Conservation (phyloP, 768 basidiomycete species). For the Russula vinacea region DNA sequence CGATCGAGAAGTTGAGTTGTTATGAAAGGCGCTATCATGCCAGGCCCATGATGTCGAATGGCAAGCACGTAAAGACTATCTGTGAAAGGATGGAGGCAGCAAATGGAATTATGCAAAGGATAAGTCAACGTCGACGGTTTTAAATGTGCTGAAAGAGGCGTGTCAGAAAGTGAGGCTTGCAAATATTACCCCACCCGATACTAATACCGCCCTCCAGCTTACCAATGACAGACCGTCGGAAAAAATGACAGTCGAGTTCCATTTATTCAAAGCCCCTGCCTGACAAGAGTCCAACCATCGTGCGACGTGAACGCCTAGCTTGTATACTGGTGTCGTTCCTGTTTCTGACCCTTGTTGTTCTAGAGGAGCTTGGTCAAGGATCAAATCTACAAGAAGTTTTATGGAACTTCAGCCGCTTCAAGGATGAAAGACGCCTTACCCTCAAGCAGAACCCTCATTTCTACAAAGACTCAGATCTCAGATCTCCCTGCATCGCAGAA, state of each 20-base stretch:
- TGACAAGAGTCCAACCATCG: background rate
- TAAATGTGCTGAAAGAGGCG: background rate
- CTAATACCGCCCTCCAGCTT: background rate
- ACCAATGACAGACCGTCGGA: background rate
- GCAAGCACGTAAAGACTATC: background rate
- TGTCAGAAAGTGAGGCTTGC: background rate
- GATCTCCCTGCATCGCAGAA: background rate
- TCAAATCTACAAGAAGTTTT: background rate
- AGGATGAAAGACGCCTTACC: conserved; percentile 3
- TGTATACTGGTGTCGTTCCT: too few species aligned
- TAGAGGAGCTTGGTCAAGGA: background rate
- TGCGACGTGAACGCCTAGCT: background rate
- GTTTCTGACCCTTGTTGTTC: background rate
- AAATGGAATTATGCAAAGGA: background rate
- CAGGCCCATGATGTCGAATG: background rate
- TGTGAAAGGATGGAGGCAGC: background rate
- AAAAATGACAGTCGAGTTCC: background rate
- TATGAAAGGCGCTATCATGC: background rate
- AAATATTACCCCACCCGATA: background rate
- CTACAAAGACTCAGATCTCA: background rate
- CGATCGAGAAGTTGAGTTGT: background rate
- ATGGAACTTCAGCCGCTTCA: conserved; percentile 15
- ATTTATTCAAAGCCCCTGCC: background rate
- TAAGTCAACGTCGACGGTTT: background rate
- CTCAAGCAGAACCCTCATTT: conserved; percentile 21